Base-by-base conservation (phyloP, 345 rosid species). In the Eutrema japonicum region DNA sequence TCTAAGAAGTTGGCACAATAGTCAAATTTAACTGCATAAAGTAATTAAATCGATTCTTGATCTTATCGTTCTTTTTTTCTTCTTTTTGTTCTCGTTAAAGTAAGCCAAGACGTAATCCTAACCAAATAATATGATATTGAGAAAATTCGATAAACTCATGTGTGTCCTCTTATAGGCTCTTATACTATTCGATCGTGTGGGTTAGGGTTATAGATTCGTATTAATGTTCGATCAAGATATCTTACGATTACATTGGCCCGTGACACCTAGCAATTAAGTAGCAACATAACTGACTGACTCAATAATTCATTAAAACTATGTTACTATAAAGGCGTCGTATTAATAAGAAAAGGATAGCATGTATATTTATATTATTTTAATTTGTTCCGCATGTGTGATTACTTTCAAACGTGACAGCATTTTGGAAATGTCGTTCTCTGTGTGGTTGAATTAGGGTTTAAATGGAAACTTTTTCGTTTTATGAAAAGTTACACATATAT, bases 341-440 rank as follows among this genome's bases (percentile, higher is more conserved):
- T 32, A 43, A 42, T 42, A 35, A 10, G 64, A 58, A 18, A 22
- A 14, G 6, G 62, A 57, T 30, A 37, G 37, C 33, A 59, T 22
- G 47, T 8, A 59, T 59, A 27, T 62, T 29, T 43, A 8, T 54
- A 45, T 18, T 32, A 18, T 16, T 74, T 8, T 18, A 9, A 12
- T 54, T 37, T 55, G 65, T 53, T 53, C 35, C 64, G 50, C 51
- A 61, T 61, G 79, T 50, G 41, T 60, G 49, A 68, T 68, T 51
- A 9, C 74, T 68, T 51, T 75, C 78, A 68, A 36, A 60, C 38
- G 68, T 62, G 79, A 53, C 70, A 36, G 16, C 64, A 43, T 58
- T 51, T 66, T 33, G 14, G 64, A 52, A 29, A 63, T n/a, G 64
- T 68, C 64, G 41, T 53, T 68, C 58, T 61, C 56, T 52, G 5